Evolutionary conservation across 2,329 filamentous ascomycete genomes (phyloP).

Genomic region (Cladosporium sp.): DNA sequence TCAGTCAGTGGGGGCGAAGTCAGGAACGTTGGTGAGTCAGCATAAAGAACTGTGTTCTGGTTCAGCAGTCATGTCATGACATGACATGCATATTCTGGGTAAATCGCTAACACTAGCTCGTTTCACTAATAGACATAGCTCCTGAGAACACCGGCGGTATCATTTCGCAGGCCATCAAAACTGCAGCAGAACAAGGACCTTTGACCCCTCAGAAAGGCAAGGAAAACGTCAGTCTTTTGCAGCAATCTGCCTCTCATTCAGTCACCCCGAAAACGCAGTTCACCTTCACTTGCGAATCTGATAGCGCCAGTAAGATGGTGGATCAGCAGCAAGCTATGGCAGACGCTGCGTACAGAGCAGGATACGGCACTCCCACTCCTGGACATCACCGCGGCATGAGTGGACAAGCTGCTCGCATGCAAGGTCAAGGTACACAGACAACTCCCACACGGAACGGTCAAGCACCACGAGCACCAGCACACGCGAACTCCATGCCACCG

Average conservation of each 20-base stretch:
- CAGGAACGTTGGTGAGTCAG: slow-evolving; percentile 11
- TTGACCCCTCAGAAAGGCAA: slow-evolving; percentile 58
- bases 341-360: slow-evolving; percentile 15
- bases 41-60: neutral
- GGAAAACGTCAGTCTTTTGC: slow-evolving; percentile 74
- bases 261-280: slow-evolving; percentile 77
- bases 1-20: slow-evolving; percentile 11
- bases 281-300: slow-evolving; percentile 92
- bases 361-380: slow-evolving; percentile 8
- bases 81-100: neutral
- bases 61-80: too few relatives aligned
- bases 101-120: neutral
- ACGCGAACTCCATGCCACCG: slow-evolving; percentile 7
- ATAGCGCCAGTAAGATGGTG: slow-evolving; percentile 73
- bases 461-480: slow-evolving; percentile 8
- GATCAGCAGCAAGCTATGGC: slow-evolving; percentile 25
- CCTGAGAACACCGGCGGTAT: slow-evolving; percentile 56
- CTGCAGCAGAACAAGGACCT: slow-evolving; percentile 65
- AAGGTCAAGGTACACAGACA: slow-evolving; percentile 27
- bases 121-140: slow-evolving; percentile 37
- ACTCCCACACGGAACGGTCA: slow-evolving; percentile 3
- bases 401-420: slow-evolving; percentile 5
- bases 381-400: slow-evolving; percentile 3
- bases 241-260: slow-evolving; percentile 58
- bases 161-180: slow-evolving; percentile 88